Base-by-base conservation (phyloP, 2,329 filamentous ascomycete genomes). In the Aspergillus quadrilineatus region DNA sequence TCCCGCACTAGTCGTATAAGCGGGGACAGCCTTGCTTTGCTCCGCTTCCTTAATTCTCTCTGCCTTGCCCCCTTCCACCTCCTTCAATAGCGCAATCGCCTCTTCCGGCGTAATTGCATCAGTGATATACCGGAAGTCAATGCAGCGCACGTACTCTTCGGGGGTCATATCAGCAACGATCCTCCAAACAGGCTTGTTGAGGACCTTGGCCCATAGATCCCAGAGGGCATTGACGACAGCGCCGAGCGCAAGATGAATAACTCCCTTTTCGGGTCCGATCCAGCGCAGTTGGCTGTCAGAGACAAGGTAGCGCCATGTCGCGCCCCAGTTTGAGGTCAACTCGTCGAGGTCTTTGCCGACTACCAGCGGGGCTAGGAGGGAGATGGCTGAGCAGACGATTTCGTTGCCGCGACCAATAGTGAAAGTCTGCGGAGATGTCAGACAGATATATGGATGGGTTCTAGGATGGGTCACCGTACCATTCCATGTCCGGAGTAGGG, bases 91-190 rank as follows among this genome's bases (percentile, higher is more conserved):
- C 22, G 79, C 80, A 37, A 96, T 72, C 0, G 91, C 91, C 73
- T 96, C 92, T 41, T 90, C 87, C 0, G 89, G 90, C 0, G 91
- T 96, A 63, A 96, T 81, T n/a, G 90, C 91, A 75, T 96, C 92
- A 26, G 89, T 94, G 73, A 96, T 95, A 77, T 97, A 96, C 49
- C 92, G 83, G 79, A 96, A 97, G 77, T 96, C 92, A 71, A 97
- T 92, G 77, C 92, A 93, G 57, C 81, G 77, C 50, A 96, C 91
- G 50, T 95, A 85, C 77, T 96, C 88, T 75, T 94, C 89, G 1
- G 92, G 90, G 3, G 82, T 87, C 89, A 96, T 95, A 64, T 96
- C 92, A 9, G 89, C 88, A 26, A 97, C 88, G 60, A 97, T 88
- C 57, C 86, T 84, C 92, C 92, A 96, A 12, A 96, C 90, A 3